Evolutionary conservation across 345 rosid genomes (phyloP), one percentile per base, ranked within the genome.

Genomic region (Excoecaria agallocha): DNA sequence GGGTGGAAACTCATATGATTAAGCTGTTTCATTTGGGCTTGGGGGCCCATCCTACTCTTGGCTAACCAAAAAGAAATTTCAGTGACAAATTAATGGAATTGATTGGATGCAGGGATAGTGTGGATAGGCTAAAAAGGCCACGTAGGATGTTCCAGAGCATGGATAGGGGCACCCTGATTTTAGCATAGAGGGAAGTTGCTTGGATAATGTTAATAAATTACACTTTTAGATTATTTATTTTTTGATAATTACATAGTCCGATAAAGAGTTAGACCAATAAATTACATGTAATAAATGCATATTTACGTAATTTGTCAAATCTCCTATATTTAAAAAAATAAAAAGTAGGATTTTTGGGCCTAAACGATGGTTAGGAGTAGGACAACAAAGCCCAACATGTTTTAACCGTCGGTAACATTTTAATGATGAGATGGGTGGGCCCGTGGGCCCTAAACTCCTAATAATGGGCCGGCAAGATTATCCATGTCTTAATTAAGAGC

Each of bases 381-480:
- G 38, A n/a, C 12, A 54, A 13, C 0, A 57, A 54, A 57, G 73
- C 63, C 62, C 75, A 37, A 46, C 41, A 71, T 69, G 37, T 58
- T 11, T 30, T 30, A 30, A 30, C 57, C 7, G 19, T 11, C 48
- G 24, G 16, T 30, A 6, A 2, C 6, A 72, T 52, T 51, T 70
- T 19, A 70, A 51, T 22, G 74, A 63, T 12, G 25, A 56, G 48
- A 8, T 9, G 12, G 15, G 30, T 54, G 72, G 62, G 74, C 19
- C 35, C 2, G 10, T 1, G 38, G n/a, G 76, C 39, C 73, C 79
- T 69, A 66, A 69, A 19, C 1, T 30, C 64, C 52, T 12, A 7
- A 52, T 73, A 69, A 58, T 59, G 66, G 72, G 75, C 78, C 55
- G 69, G 70, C 54, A 50, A 43, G 5, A 13, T 41, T 62, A 64